Conservation (phyloP, 1,284 basidiomycete genomes). For the Rhodotorula glutinis region DNA sequence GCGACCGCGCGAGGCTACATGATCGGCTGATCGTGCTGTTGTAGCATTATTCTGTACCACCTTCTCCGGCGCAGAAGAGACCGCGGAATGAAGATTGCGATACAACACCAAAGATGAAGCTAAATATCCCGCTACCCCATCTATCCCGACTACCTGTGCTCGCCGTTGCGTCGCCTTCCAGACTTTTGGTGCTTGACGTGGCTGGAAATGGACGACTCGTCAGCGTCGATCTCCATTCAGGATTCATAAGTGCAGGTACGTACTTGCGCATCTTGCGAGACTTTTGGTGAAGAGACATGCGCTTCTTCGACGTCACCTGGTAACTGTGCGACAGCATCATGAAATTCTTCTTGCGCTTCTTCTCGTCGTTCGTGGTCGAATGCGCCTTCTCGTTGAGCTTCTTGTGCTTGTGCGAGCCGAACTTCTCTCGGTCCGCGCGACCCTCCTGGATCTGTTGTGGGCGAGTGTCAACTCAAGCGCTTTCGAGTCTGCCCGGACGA, state of each 20-base stretch:
- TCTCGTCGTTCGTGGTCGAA: conserved; percentile 63
- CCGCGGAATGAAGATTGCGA: neutral
- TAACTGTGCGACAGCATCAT: conserved; percentile 33
- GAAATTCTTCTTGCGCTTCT: conserved; percentile 53
- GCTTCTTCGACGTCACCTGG: conserved; percentile 23
- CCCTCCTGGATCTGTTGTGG: conserved; percentile 75
- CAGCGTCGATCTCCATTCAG: no score
- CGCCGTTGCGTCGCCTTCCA: conserved; percentile 14
- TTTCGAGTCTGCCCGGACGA: neutral
- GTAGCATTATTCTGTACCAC: neutral
- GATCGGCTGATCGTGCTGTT: neutral
- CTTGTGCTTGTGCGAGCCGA: conserved; percentile 60
- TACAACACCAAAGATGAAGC: neutral
- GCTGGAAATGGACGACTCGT: neutral
- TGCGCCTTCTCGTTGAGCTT: conserved; percentile 42
- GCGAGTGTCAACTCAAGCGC: neutral
- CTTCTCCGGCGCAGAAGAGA: neutral
- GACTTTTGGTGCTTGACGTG: conserved; percentile 15
- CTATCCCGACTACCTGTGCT: conserved; percentile 7
- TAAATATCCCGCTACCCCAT: no score
- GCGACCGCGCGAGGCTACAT: conserved; percentile 5
- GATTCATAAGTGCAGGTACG: no score
- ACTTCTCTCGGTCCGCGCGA: conserved; percentile 93
- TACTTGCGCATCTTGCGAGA: conserved; percentile 33
- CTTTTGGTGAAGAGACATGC: conserved; percentile 36